Conservation (phyloP, 495 filamentous ascomycete genomes). For the Massariosphaeria phaeospora region DNA sequence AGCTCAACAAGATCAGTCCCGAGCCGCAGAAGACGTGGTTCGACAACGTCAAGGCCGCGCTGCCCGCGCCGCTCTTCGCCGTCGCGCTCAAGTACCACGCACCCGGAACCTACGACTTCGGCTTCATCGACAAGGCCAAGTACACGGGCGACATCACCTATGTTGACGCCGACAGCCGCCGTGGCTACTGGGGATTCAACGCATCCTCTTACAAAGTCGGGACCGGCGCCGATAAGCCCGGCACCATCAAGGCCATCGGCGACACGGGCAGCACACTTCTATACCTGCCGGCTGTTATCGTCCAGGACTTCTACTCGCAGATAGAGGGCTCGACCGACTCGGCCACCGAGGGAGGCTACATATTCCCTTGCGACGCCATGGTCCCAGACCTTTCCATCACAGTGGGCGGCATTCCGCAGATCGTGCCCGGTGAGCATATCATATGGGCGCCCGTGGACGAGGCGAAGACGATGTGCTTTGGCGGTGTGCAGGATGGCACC, state of each 20-base stretch:
- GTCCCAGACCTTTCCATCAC: slow-evolving; percentile 60
- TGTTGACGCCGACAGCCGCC: slow-evolving; percentile 50
- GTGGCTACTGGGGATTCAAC: slow-evolving; percentile 71
- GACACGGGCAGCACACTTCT: slow-evolving; percentile 71
- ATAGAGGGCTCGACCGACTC: slow-evolving; percentile 51
- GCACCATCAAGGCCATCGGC: slow-evolving; percentile 50
- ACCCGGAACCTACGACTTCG: slow-evolving; percentile 70
- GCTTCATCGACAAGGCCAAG: slow-evolving; percentile 60
- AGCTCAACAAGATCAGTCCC: slow-evolving; percentile 66
- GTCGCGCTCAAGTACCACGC: slow-evolving; percentile 59
- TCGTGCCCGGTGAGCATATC: slow-evolving; percentile 54
- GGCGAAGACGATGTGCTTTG: slow-evolving; percentile 36
- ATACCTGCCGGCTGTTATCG: slow-evolving; percentile 54
- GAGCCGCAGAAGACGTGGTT: slow-evolving; percentile 63
- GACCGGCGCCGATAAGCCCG: slow-evolving; percentile 35
- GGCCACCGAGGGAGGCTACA: slow-evolving; percentile 55
- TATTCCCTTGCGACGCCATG: slow-evolving; percentile 58
- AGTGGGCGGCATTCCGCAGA: slow-evolving; percentile 47
- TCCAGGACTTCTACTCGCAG: slow-evolving; percentile 59
- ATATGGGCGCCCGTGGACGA: slow-evolving; percentile 48
- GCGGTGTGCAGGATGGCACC: slow-evolving; percentile 46
- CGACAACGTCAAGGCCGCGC: slow-evolving; percentile 57
- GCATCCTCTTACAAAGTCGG: slow-evolving; percentile 60
- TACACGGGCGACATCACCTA: slow-evolving; percentile 63
- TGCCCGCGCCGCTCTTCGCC: slow-evolving; percentile 63